Evolutionary conservation across 1,284 basidiomycete genomes (phyloP).

Genomic region (Cryptococcus hybrid): DNA sequence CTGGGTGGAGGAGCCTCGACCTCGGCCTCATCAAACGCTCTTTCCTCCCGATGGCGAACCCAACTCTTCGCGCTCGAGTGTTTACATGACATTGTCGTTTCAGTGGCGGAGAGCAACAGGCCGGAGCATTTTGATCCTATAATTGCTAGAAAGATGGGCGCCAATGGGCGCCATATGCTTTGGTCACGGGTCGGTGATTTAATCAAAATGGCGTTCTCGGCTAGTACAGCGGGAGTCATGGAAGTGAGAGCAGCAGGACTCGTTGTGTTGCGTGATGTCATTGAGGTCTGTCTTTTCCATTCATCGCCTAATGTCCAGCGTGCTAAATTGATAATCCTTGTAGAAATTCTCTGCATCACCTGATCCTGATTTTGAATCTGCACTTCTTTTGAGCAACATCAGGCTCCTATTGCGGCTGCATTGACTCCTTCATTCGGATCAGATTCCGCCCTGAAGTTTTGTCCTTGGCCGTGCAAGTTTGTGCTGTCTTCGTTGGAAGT

Average conservation of each 20-base stretch:
- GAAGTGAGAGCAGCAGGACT: constrained; percentile 94
- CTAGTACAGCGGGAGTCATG: constrained; percentile 91
- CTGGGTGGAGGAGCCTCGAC: constrained; percentile 58
- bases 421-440: constrained; percentile 95
- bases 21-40: constrained; percentile 42
- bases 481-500: constrained; percentile 91
- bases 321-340: background rate
- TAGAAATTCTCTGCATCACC: constrained; percentile 81
- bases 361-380: constrained; percentile 90
- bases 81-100: constrained; percentile 81
- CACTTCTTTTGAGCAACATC: constrained; percentile 93
- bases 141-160: constrained; percentile 54
- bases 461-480: constrained; percentile 87
- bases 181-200: constrained; percentile 61
- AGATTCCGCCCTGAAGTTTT: constrained; percentile 93
- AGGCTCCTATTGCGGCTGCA: constrained; percentile 96
- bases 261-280: constrained; percentile 84
- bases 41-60: constrained; percentile 89
- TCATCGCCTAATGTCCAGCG: background rate
- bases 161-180: constrained; percentile 40
- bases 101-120: constrained; percentile 69
- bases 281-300: constrained; percentile 61
- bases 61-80: constrained; percentile 94
- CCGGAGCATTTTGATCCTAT: constrained; percentile 77
- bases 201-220: constrained; percentile 97